Conservation (phyloP, 2,329 filamentous ascomycete species). For the Fusarium xylarioides region DNA sequence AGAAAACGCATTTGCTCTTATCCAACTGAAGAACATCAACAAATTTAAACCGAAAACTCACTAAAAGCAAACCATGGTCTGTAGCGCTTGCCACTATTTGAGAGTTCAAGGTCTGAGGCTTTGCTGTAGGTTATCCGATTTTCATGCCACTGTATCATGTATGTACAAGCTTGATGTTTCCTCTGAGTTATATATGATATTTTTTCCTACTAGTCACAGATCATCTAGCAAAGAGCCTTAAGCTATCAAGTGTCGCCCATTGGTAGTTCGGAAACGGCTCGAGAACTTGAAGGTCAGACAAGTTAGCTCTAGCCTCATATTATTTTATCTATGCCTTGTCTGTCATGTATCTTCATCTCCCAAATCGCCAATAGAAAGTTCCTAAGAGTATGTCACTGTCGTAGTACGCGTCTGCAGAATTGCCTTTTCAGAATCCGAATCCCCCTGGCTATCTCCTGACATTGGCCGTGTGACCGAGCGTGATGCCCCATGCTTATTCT, state of each 20-base stretch:
- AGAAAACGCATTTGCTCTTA: neutral
- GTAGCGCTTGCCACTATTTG: neutral
- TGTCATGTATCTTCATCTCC: neutral
- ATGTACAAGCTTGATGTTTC: neutral
- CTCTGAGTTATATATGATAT: accelerated
- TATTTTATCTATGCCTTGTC: neutral
- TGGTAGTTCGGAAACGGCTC: no score
- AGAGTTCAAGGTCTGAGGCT: neutral
- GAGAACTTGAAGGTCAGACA: neutral
- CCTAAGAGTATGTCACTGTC: neutral
- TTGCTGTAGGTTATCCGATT: neutral
- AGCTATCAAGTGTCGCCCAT: no score
- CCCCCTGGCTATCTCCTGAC: slow-evolving; percentile 3
- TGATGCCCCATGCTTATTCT: neutral
- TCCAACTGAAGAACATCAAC: neutral
- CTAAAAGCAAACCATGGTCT: accelerated
- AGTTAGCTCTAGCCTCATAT: neutral
- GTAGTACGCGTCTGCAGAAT: slow-evolving; percentile 17
- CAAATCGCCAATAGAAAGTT: accelerated
- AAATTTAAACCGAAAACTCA: accelerated
- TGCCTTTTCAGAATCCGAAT: slow-evolving; percentile 16
- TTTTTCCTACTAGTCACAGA: neutral
- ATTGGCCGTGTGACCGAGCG: neutral
- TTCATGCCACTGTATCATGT: no score
- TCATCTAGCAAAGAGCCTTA: no score